A percentile compares a stretch with the other conserved stretches of the same genome.
Evolutionary conservation across 192 early-diverging fungal species (phyloP).

Genomic region (Coemansia aciculifera): DNA sequence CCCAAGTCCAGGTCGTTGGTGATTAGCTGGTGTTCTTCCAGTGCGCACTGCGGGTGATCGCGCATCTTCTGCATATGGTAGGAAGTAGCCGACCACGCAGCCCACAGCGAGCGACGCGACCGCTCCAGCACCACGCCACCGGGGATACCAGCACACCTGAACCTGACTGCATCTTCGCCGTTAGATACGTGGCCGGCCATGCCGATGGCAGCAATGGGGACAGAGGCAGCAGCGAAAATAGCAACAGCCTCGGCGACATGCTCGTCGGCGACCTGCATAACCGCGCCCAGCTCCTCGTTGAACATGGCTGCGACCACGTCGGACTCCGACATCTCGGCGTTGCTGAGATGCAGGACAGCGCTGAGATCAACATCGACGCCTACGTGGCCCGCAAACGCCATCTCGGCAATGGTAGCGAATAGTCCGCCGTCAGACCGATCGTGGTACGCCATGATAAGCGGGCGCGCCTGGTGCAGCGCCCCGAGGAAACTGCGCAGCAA

Average conservation of each 20-base stretch:
- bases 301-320: conserved; percentile 71
- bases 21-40: conserved; percentile 78
- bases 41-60: conserved; percentile 86
- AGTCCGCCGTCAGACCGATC: conserved; percentile 98
- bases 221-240: conserved; percentile 41
- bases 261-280: conserved; percentile 75
- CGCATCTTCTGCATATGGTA: conserved; percentile 86
- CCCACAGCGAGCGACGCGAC: conserved; percentile 69
- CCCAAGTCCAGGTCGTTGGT: conserved; percentile 76
- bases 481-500: conserved; percentile 79
- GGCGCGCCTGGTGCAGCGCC: conserved; percentile 59
- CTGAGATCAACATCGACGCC: conserved; percentile 73
- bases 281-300: conserved; percentile 98
- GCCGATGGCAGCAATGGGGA: conserved; percentile 64
- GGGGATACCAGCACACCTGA: conserved; percentile 36
- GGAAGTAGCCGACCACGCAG: conserved; percentile 89
- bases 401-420: conserved; percentile 88
- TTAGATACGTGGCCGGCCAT: conserved; percentile 18
- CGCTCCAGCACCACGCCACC: conserved; percentile 57
- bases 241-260: conserved; percentile 56
- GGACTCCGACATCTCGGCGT: conserved; percentile 8
- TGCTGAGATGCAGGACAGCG: conserved; percentile 23
- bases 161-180: conserved; percentile 49
- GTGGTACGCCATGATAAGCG: conserved; percentile 88
- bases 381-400: conserved; percentile 94